Base-by-base conservation (phyloP, 208 protist genomes). In the Crithidia fasciculata region DNA sequence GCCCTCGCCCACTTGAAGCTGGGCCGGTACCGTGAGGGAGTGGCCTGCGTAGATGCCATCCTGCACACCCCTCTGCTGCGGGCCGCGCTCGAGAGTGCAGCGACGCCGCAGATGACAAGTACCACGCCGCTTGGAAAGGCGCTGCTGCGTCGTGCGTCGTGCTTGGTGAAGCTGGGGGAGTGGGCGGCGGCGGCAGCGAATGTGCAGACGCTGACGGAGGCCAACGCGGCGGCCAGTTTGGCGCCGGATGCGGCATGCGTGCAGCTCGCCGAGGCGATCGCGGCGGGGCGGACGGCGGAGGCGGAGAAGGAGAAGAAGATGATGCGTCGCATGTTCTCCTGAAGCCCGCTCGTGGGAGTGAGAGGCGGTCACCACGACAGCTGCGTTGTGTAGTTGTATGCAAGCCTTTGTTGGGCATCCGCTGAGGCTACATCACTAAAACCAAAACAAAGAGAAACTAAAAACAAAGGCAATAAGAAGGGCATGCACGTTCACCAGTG, bases 251-350 rank as follows among this genome's bases (percentile, higher is more conserved):
- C 64, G 15, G 71, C 49, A 13, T 71, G 71, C 15, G 58, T 18
- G 28, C 55, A 67, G n/a, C 47, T 90, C 16, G 63, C 55, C 13
- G 50, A 44, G 36, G 40, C 65, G 8, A 76, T 87, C 18, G 52
- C 44, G 36, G 12, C 41, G n/a, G 76, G 76, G 2, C 76, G 63
- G 4, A 47, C 75, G 60, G 56, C 39, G 28, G 78, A 76, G 36
- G 52, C 54, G 0, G 49, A 56, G 52, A 71, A 67, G 52, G 74
- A 91, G 56, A 83, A 81, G 54, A 78, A 80, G 44, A 89, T 90
- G 84, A 87, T 75, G 63, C 64, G 70, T 49, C 86, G 79, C 43
- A 94, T 94, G 89, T 94, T 94, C 63, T 13, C 72, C 15, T 78
- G 45, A 74, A 69, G 40, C 41, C 2, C 4, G 36, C 5, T 4